Evolutionary conservation across 805 yeast genomes (phyloP), one percentile per base, ranked within the genome.

Genomic region (Lachancea sp.): DNA sequence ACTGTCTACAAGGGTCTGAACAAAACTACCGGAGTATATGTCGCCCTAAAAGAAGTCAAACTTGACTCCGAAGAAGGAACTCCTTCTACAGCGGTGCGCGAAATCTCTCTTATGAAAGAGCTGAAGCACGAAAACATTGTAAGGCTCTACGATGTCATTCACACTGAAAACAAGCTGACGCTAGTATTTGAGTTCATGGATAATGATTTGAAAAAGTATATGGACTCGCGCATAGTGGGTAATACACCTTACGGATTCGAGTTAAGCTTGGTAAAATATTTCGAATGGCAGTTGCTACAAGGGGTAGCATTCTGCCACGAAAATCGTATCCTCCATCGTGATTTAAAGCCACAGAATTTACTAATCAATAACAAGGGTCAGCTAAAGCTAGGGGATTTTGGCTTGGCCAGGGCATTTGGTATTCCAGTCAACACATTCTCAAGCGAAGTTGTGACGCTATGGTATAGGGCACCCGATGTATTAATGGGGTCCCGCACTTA

Each of bases 391-490:
- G 92, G 89, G 1, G 94, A 92, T 67, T 92, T 92, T 60, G 98
- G 98, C 24, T 71, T 92, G 38, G 98, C 98, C 0, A 71, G 98
- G 46, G 97, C 97, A 0, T 92, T 88, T 63, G 98, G 98, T 38
- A 96, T 92, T 11, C 98, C 98, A 1, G 75, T 92, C 46, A 77
- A 96, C 56, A 95, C 96, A 1, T 92, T 90, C 58, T 90, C 98
- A 9, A 97, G 92, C 65, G 98, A 92, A 63, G 97, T 92, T 34
- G 98, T 92, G 36, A 92, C 98, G 0, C 69, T 92, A 51, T 92
- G 98, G 98, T 92, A 92, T 63, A 73, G 98, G 50, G 87, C 97
- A 0, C 98, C 98, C 3, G 98, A 92, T 65, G 86, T 92, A 42
- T 69, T 92, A 45, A 74, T 92, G 49, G 98, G 98, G 11, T 96